Conservation (phyloP, 2,329 filamentous ascomycete genomes). For the Metarhizium robertsii region DNA sequence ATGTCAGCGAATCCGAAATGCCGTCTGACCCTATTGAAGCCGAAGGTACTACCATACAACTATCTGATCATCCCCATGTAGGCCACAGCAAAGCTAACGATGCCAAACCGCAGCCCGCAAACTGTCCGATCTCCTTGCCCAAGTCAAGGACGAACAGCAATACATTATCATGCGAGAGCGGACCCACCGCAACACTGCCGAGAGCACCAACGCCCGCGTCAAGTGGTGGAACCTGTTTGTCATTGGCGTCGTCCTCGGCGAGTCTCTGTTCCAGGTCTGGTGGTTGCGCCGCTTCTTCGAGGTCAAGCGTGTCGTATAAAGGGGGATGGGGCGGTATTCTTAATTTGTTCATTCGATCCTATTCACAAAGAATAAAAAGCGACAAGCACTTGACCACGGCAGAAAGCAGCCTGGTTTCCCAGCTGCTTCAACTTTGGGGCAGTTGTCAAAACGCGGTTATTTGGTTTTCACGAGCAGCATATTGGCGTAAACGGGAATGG, state of each 20-base stretch:
- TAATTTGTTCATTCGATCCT: not conserved
- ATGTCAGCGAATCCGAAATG: constrained; percentile 81
- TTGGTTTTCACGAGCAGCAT: constrained; percentile 1
- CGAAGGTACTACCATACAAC: constrained; percentile 55
- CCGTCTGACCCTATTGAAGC: constrained; percentile 80
- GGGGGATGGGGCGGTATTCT: not conserved
- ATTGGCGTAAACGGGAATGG: constrained; percentile 5
- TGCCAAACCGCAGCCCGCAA: constrained; percentile 52
- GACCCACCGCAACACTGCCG: constrained; percentile 94
- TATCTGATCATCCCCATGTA: no score
- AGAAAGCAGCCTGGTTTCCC: not conserved
- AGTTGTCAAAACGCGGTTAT: not conserved
- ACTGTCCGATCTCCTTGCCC: constrained; percentile 74
- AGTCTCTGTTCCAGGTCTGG: constrained; percentile 98
- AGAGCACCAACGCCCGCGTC: constrained; percentile 93
- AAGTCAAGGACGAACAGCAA: constrained; percentile 95
- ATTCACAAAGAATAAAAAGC: not conserved
- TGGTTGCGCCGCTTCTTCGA: constrained; percentile 98
- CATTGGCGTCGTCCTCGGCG: constrained; percentile 75
- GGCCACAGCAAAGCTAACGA: constrained; percentile 5
- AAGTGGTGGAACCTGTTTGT: constrained; percentile 99
- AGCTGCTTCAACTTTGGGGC: not conserved
- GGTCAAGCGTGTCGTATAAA: constrained; percentile 59
- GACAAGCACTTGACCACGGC: not conserved
- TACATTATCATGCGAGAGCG: constrained; percentile 95